Evolutionary conservation across 768 basidiomycete genomes (phyloP).

Genomic region (Cytidiella melzeri): DNA sequence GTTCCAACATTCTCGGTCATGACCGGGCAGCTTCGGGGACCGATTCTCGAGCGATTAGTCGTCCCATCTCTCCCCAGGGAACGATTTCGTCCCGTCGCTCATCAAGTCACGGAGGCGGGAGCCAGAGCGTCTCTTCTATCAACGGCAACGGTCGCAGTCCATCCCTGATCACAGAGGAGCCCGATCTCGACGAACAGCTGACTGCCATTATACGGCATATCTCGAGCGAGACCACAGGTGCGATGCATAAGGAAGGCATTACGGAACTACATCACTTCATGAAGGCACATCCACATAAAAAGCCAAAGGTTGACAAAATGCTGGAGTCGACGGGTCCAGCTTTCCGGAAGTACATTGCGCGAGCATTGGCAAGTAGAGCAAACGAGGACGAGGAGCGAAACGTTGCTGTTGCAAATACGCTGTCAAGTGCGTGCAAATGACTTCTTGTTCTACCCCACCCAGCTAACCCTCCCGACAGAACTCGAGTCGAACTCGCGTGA

Average conservation of each 20-base stretch:
- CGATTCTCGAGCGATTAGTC: constrained; percentile 55
- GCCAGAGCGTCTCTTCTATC: constrained; percentile 58
- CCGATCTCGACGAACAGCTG: constrained; percentile 82
- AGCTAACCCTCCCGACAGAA: too few species aligned
- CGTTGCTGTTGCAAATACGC: constrained; percentile 74
- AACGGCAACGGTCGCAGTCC: constrained; percentile 44
- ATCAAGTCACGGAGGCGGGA: constrained; percentile 55
- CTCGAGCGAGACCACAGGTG: constrained; percentile 83
- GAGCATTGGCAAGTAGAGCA: constrained; percentile 83
- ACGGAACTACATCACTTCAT: constrained; percentile 92
- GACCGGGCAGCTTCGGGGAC: constrained; percentile 37
- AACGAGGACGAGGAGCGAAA: constrained; percentile 79
- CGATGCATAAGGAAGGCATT: constrained; percentile 89
- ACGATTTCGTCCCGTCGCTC: constrained; percentile 48
- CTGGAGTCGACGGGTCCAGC: constrained; percentile 84
- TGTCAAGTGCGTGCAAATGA: constrained; percentile 67
- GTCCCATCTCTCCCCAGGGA: constrained; percentile 67
- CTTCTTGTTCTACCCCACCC: too few species aligned
- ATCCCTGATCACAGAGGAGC: constrained; percentile 62
- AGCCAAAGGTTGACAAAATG: constrained; percentile 77
- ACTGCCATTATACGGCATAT: constrained; percentile 81
- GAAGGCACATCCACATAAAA: constrained; percentile 84
- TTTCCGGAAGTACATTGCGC: constrained; percentile 87
- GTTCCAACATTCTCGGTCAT: constrained; percentile 14
- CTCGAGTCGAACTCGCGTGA: constrained; percentile 52